Evolutionary conservation across 2,329 filamentous ascomycete genomes (phyloP), one percentile per base, ranked within the genome.

Genomic region (Fusarium sp.): DNA sequence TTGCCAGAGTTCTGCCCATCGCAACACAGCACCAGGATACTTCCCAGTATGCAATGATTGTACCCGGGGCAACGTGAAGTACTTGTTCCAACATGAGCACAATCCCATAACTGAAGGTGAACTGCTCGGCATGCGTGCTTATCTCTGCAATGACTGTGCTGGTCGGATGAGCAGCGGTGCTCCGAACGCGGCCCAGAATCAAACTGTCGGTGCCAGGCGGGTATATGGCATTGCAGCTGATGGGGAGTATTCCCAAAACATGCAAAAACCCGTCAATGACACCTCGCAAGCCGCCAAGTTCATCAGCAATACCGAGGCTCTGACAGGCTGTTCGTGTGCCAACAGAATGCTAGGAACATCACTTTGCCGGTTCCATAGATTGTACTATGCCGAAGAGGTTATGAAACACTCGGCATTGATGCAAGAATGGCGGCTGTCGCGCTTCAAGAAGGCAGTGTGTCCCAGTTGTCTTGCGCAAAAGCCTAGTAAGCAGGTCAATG

Each of bases 271-370:
- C 6, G 32, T 44, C 13, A 46, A 58, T 23, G 32, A 63, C 49
- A 33, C 32, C 19, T 54, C 49, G 8, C 42, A 42, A 8, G n/a
- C 43, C 28, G 47, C 72, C 33, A 47, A 67, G 32, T 76, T 72
- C 42, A 38, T 40, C n/a, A 61, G 37, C 10, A 35, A 46, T 12
- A 46, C 57, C 25, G 64, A 72, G 46, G 73, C 77, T 6, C 43
- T 80, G 5, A 84, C 83, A 15, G 84, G 84, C 3, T 85, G 84
- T 70, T 37, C 71, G 9, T 85, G 84, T 72, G 80, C 71, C 8
- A 52, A 67, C 35, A 85, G 84, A 65, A 59, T 85, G 4, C 54
- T 83, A 21, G 71, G 60, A 18, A 72, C 75, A 8, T 71, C 72
- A 6, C 72, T 85, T 9, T 85, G 84, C 76, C 71, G 47, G 35